Evolutionary conservation across 1,284 basidiomycete genomes (phyloP).

Genomic region (Fistulinella staudtii): DNA sequence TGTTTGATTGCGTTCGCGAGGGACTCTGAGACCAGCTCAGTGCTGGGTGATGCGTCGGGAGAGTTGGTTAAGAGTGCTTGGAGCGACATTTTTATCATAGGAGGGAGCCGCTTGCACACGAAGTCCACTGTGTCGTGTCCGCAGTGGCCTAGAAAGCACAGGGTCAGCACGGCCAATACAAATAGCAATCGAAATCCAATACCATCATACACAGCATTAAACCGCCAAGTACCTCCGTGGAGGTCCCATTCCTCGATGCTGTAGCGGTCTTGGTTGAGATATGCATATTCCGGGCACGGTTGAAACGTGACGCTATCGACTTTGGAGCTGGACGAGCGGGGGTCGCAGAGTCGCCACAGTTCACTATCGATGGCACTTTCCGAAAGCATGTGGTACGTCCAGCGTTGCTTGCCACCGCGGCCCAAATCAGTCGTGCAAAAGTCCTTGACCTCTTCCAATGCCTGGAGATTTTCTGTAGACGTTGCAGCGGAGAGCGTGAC

Average conservation of each 20-base stretch:
- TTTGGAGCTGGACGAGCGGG: conserved; percentile 36
- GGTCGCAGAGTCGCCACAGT: conserved; percentile 37
- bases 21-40: conserved; percentile 40
- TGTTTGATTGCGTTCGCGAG: conserved; percentile 40
- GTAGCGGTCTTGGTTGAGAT: conserved; percentile 53
- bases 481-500: conserved; percentile 43
- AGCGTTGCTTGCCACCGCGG: conserved; percentile 46
- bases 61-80: conserved; percentile 35
- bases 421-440: conserved; percentile 58
- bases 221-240: conserved; percentile 52
- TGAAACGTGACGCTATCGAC: conserved; percentile 55
- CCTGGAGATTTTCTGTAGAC: conserved; percentile 45
- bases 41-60: conserved; percentile 27
- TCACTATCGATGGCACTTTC: conserved; percentile 48
- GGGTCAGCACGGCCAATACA: conserved; percentile 9
- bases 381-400: conserved; percentile 51
- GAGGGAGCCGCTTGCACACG: conserved; percentile 43
- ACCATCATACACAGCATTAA: conserved; percentile 63
- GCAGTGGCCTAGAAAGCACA: conserved; percentile 47
- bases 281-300: conserved; percentile 50
- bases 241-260: conserved; percentile 52
- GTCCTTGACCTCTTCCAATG: conserved; percentile 49
- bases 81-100: conserved; percentile 42
- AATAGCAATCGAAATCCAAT: neutral
- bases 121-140: conserved; percentile 58